Base-by-base conservation (phyloP, 495 filamentous ascomycete species). In the Aspergillus cavernicola region DNA sequence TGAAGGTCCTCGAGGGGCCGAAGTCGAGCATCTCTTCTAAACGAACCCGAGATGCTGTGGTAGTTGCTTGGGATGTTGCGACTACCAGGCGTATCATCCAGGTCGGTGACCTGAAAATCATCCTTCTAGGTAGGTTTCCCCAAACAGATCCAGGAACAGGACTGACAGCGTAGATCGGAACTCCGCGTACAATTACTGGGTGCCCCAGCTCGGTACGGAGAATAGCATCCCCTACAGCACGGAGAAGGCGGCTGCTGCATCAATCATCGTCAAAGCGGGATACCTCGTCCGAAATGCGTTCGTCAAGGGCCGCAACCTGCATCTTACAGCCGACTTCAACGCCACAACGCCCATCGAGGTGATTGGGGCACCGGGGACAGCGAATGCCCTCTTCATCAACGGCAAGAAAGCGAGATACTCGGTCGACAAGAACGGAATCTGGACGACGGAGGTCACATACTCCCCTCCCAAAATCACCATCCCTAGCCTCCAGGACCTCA, bases 151-250 rank as follows among this genome's bases (percentile, higher is more conserved):
- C 9, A 46, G 20, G 6, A 3, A 33, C 13, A 41, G 11, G 12
- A 10, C 42, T 46, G 42, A 46, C 28, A 20, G 12, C 1, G 24
- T 52, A 73, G 83, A 86, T 58, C 79, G 86, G n/a, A 84, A 87
- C 65, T 70, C 78, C n/a, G 86, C 84, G 0, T 89, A 89, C 68
- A 82, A 87, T 58, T 88, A 85, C 74, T 90, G 86, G 87, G 76
- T 80, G 11, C 78, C 84, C 2, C 72, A 86, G 52, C 61, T 84
- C 10, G 66, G 66, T 1, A 57, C 54, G 46, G 55, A 33, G n/a
- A 66, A 57, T n/a, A 66, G 40, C 12, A 57, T 53, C 15, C 66
- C 72, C 4, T 78, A 64, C 40, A 69, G 64, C 40, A 72, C 63
- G n/a, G 45, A 68, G 57, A 64, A 73, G 33, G 62, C 57, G 2